These are phyloP conservation scores for Selaginella tamariscina DNA, from an alignment of 75 land plant species.

Conservation along the genomic window DNA sequence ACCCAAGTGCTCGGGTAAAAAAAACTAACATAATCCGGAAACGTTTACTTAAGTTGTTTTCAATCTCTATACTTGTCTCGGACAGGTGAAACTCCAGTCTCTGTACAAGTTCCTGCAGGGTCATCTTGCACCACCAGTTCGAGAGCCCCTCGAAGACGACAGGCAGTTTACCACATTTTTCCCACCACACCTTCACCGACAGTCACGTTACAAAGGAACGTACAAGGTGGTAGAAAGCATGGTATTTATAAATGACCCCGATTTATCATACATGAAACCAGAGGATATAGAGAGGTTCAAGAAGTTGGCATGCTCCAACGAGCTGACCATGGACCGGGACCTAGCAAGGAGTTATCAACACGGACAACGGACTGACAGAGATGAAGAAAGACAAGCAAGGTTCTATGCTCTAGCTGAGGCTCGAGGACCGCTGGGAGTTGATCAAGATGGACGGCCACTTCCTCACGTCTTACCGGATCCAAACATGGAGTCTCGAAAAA, in stretches of 20 bases:
- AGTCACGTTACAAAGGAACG: conserved; percentile 24
- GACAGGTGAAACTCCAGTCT: conserved; percentile 33
- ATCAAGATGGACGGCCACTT: conserved; percentile 14
- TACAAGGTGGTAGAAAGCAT: conserved; percentile 42
- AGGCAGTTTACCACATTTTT: conserved; percentile 49
- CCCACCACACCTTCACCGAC: conserved; percentile 42
- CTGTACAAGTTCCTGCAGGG: conserved; percentile 48
- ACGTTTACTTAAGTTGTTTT: too few species aligned
- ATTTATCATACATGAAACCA: conserved; percentile 26
- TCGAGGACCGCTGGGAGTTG: conserved; percentile 21
- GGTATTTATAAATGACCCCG: conserved; percentile 43
- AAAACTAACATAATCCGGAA: too few species aligned
- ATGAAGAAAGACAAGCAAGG: conserved; percentile 34
- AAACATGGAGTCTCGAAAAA: conserved; percentile 17
- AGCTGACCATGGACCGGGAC: conserved; percentile 31
- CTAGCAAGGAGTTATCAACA: conserved; percentile 31
- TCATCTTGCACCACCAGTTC: conserved; percentile 28
- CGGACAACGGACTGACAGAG: conserved; percentile 33
- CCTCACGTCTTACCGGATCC: conserved; percentile 17
- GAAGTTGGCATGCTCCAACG: conserved; percentile 35
- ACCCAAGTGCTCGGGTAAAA: conserved; percentile 35
- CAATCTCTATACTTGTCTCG: too few species aligned
- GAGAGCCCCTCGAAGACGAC: conserved; percentile 22
- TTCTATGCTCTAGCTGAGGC: conserved; percentile 34
- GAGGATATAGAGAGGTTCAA: conserved; percentile 49